phyloP scores from a whole-genome alignment of 495 filamentous ascomycete species.

The Xylaria castorea region DNA sequence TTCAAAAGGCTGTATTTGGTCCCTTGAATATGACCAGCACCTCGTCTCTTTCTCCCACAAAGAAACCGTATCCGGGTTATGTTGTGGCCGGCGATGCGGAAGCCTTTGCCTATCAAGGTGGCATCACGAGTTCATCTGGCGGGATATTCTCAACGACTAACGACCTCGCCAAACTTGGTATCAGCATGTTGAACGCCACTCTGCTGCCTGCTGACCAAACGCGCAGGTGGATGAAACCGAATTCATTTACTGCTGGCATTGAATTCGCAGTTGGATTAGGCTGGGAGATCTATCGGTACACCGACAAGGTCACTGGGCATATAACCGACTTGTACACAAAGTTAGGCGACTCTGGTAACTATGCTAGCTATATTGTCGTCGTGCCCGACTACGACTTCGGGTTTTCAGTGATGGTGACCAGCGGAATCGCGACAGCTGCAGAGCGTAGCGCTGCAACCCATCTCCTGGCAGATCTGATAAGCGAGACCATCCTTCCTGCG shows the following conservation, averaged over 20 bases:
- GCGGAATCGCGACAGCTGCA: constrained; percentile 24
- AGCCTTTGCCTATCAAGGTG: constrained; percentile 26
- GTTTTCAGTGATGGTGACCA: constrained; percentile 47
- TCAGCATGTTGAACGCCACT: constrained; percentile 53
- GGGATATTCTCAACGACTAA: constrained; percentile 35
- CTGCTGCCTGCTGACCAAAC: constrained; percentile 49
- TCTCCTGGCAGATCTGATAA: constrained; percentile 38
- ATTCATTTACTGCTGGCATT: constrained; percentile 48
- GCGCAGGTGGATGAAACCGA: constrained; percentile 58
- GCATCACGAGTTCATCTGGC: constrained; percentile 33
- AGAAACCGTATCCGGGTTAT: constrained; percentile 26
- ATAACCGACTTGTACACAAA: constrained; percentile 52
- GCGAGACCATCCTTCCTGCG: constrained; percentile 43
- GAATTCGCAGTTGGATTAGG: constrained; percentile 37
- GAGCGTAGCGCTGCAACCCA: constrained; percentile 18
- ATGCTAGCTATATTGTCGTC: constrained; percentile 42
- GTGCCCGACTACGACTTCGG: constrained; percentile 51
- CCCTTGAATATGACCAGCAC: constrained; percentile 41
- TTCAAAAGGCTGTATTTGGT: constrained; percentile 37
- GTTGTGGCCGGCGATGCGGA: constrained; percentile 32
- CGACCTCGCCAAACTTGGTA: constrained; percentile 48
- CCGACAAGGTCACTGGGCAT: constrained; percentile 31
- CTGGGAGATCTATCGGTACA: constrained; percentile 51
- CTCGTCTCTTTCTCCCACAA: constrained; percentile 34
- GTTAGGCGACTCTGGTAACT: constrained; percentile 50